These are phyloP conservation scores for Sporothrix dimorphospora DNA, from an alignment of 2,329 filamentous ascomycete species.

Conservation along the genomic window DNA sequence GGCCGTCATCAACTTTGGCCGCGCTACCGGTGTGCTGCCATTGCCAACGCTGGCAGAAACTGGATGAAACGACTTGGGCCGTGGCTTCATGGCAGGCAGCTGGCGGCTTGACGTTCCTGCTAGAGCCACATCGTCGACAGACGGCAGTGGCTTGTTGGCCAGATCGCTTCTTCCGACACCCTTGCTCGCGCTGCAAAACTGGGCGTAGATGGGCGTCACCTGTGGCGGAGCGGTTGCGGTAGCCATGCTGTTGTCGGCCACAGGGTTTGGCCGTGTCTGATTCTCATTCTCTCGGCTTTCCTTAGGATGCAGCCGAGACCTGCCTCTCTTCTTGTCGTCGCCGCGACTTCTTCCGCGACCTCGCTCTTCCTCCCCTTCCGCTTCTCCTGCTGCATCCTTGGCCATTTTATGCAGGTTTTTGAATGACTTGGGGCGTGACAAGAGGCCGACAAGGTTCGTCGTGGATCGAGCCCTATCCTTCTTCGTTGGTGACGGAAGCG, in stretches of 20 bases:
- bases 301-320: conserved; percentile 13
- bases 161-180: conserved; percentile 26
- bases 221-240: background rate
- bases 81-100: conserved; percentile 43
- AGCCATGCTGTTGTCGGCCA: conserved; percentile 38
- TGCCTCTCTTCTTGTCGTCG: conserved; percentile 39
- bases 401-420: conserved; percentile 63
- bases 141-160: conserved; percentile 26
- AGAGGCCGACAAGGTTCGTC: conserved; percentile 76
- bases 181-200: conserved; percentile 57
- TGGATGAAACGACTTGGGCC: conserved; percentile 57
- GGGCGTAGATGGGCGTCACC: conserved; percentile 79
- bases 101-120: conserved; percentile 12
- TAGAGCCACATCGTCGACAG: conserved; percentile 32
- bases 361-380: conserved; percentile 37
- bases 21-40: conserved; percentile 47
- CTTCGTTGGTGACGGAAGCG: conserved; percentile 55
- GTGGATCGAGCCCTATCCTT: conserved; percentile 81
- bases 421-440: conserved; percentile 74
- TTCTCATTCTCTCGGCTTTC: conserved; percentile 78
- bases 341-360: conserved; percentile 25
- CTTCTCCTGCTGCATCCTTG: conserved; percentile 32
- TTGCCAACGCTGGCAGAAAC: conserved; percentile 37
- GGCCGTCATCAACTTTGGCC: conserved; percentile 46
- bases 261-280: conserved; percentile 61